Conservation (phyloP, 106 monocot genomes). For the Platanthera guangdongensis region DNA sequence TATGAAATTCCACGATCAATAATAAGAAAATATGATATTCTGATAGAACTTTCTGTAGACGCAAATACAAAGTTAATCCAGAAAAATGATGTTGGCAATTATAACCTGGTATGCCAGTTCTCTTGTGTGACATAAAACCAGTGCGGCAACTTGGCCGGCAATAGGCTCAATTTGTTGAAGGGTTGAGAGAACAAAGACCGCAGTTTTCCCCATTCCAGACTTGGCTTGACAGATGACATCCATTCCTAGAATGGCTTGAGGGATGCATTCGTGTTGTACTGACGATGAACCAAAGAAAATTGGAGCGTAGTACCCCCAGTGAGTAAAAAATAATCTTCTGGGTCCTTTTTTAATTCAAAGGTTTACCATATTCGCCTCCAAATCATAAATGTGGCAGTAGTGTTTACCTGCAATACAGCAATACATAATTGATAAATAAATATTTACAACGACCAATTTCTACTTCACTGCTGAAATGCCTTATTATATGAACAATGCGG, state of each 20-base stretch:
- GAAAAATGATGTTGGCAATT: background rate
- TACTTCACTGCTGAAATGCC: background rate
- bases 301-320: slow-evolving; percentile 74
- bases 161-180: slow-evolving; percentile 97
- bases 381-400: slow-evolving; percentile 52
- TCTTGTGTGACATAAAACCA: slow-evolving; percentile 91
- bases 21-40: background rate
- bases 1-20: background rate
- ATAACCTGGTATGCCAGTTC: slow-evolving; percentile 94
- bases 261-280: slow-evolving; percentile 99
- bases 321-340: slow-evolving; percentile 71
- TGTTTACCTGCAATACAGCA: slow-evolving; percentile 55
- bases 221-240: slow-evolving; percentile 99
- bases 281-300: slow-evolving; percentile 92
- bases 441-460: background rate
- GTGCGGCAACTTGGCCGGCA: slow-evolving; percentile 89
- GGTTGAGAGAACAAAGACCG: slow-evolving; percentile 93
- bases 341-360: slow-evolving; percentile 64
- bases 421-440: background rate
- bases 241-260: slow-evolving; percentile 99
- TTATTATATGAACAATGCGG: background rate
- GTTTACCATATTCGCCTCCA: slow-evolving; percentile 73
- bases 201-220: slow-evolving; percentile 99
- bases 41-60: background rate
- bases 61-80: background rate